Percentiles rank a stretch among this genome's conserved stretches.
Conservation (phyloP, 2,329 filamentous ascomycete genomes). For the Curvularia lunata region DNA sequence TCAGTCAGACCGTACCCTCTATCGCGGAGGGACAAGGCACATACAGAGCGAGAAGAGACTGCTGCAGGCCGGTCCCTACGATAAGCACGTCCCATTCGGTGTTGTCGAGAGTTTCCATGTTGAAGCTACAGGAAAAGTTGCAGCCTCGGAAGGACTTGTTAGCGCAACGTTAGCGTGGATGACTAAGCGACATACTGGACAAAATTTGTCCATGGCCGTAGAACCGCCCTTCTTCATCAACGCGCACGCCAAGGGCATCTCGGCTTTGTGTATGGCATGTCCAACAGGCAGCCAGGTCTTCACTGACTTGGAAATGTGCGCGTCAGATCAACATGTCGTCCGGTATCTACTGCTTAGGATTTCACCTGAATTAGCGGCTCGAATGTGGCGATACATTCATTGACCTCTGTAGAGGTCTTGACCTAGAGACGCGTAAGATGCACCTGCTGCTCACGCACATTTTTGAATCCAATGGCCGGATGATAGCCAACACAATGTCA, state of each 20-base stretch:
- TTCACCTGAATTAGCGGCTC: constrained; percentile 58
- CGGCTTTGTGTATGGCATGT: constrained; percentile 43
- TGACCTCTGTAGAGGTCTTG: neutral
- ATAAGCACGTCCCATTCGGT: constrained; percentile 61
- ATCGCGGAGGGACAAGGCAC: constrained; percentile 31
- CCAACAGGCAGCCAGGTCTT: constrained; percentile 50
- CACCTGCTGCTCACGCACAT: neutral
- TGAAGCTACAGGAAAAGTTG: constrained; percentile 28
- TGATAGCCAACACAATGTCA: neutral
- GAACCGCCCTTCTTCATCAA: constrained; percentile 30
- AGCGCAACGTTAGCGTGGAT: constrained; percentile 30
- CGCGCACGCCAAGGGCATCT: constrained; percentile 47
- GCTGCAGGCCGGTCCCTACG: constrained; percentile 59
- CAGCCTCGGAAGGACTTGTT: constrained; percentile 28
- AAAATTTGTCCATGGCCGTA: constrained; percentile 32
- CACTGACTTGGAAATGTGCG: constrained; percentile 51
- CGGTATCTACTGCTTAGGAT: constrained; percentile 61
- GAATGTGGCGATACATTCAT: constrained; percentile 57
- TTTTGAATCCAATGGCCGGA: neutral
- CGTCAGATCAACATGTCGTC: constrained; percentile 55
- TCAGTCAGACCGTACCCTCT: constrained; percentile 70
- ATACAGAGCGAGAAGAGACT: constrained; percentile 62
- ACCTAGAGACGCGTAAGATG: neutral
- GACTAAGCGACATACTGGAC: constrained; percentile 40
- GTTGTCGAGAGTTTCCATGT: constrained; percentile 59